A percentile compares a stretch with the other conserved stretches of the same genome.
phyloP scores from a whole-genome alignment of 306 rosid species.

The Astragalus membranaceus region DNA sequence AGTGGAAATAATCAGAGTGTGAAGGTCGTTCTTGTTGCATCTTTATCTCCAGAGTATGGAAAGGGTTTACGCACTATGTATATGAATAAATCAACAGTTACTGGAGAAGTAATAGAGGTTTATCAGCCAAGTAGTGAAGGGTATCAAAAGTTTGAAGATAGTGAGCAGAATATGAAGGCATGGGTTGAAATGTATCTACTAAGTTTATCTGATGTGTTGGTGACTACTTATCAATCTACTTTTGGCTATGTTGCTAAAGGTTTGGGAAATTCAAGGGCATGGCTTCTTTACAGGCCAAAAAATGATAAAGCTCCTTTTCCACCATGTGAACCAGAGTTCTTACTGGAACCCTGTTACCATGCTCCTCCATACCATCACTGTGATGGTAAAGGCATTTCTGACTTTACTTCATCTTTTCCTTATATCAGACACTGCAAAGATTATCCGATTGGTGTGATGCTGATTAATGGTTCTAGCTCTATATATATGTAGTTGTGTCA shows the following conservation, averaged over 20 bases:
- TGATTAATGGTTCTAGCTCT: neutral
- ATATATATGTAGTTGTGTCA: neutral
- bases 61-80: conserved; percentile 36
- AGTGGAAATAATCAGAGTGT: neutral
- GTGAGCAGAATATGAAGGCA: conserved; percentile 44
- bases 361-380: conserved; percentile 43
- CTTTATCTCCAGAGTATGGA: conserved; percentile 33
- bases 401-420: conserved; percentile 29
- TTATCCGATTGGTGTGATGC: conserved; percentile 36
- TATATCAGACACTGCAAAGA: conserved; percentile 46
- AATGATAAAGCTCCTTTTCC: conserved; percentile 17
- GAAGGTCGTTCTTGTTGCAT: conserved; percentile 45
- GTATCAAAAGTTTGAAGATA: conserved; percentile 40
- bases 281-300: conserved; percentile 35
- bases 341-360: conserved; percentile 55
- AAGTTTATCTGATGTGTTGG: neutral
- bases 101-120: neutral
- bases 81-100: neutral
- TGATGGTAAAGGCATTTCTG: conserved; percentile 24
- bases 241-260: conserved; percentile 65
- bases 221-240: conserved; percentile 53
- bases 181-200: conserved; percentile 28
- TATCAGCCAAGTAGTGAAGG: conserved; percentile 55
- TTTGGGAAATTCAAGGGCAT: conserved; percentile 43
- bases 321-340: conserved; percentile 37